Evolutionary conservation across 2,329 filamentous ascomycete genomes (phyloP).

Genomic region (Chaetomiaceae sp.): DNA sequence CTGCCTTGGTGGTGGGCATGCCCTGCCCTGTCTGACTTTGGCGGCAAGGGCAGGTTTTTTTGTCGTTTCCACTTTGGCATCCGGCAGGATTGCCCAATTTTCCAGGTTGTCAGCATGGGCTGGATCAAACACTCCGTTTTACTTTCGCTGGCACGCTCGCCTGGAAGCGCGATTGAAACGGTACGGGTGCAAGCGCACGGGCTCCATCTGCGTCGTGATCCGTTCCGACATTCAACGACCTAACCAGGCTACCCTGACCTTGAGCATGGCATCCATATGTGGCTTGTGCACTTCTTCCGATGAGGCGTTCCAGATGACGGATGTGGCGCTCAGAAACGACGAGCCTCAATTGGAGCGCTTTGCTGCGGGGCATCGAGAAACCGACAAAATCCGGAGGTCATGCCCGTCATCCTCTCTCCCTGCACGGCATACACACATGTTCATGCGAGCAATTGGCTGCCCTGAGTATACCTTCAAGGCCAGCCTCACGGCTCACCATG

Average conservation of each 20-base stretch:
- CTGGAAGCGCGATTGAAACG: background rate
- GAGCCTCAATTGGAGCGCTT: background rate
- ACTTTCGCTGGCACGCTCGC: background rate
- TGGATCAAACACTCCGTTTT: too few relatives aligned
- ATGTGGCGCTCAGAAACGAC: background rate
- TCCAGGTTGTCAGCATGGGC: background rate
- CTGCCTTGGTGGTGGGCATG: constrained; percentile 6
- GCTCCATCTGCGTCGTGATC: too few relatives aligned
- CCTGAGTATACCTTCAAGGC: background rate
- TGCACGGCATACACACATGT: too few relatives aligned
- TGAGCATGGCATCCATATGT: constrained; percentile 1
- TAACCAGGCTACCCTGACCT: too few relatives aligned
- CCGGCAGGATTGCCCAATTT: background rate
- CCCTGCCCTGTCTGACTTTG: background rate
- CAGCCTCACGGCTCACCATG: too few relatives aligned
- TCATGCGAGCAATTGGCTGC: too few relatives aligned
- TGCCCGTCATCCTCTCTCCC: background rate
- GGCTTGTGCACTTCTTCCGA: too few relatives aligned
- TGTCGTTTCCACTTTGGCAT: background rate
- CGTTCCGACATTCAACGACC: too few relatives aligned
- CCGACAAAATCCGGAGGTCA: background rate
- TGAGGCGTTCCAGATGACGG: too few relatives aligned
- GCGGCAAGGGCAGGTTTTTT: background rate
- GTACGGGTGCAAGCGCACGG: too few relatives aligned
- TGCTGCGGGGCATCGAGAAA: background rate